A percentile compares a stretch with the other conserved stretches of the same genome.
phyloP scores from a whole-genome alignment of 164 flowering plant species.

The Vitis rotundifolia region DNA sequence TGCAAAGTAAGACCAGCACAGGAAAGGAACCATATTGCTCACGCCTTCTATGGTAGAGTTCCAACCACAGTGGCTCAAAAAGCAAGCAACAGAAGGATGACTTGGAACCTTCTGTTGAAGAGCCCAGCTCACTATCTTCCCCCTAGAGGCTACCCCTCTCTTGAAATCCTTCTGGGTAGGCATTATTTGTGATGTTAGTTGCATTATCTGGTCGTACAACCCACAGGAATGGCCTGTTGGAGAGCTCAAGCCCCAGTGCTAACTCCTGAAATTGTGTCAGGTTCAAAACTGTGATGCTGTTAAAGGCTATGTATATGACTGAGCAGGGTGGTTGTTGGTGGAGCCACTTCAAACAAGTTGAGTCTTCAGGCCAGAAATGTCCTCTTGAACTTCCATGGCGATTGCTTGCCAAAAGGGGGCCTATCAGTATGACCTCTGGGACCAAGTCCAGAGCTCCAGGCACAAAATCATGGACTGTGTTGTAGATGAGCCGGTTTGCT shows the following conservation, averaged over 20 bases:
- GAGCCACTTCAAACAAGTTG: conserved; percentile 48
- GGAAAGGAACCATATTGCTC: conserved; percentile 50
- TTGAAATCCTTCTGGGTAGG: conserved; percentile 36
- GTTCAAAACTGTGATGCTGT: conserved; percentile 36
- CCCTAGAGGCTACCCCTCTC: conserved; percentile 28
- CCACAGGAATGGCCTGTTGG: conserved; percentile 50
- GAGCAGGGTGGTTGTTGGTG: conserved; percentile 32
- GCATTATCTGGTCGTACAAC: conserved; percentile 50
- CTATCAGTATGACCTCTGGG: conserved; percentile 30
- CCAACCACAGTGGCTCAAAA: conserved; percentile 71
- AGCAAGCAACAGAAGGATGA: conserved; percentile 59
- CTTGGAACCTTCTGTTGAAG: no score
- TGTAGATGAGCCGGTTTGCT: conserved; percentile 29
- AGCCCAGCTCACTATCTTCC: conserved; percentile 38
- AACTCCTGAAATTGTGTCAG: conserved; percentile 42
- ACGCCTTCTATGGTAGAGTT: no score
- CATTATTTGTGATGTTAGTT: conserved; percentile 10
- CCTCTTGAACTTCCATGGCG: conserved; percentile 11
- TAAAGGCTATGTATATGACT: conserved; percentile 55
- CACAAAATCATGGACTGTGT: conserved; percentile 39
- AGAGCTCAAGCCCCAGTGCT: conserved; percentile 49
- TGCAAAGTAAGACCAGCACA: conserved; percentile 58
- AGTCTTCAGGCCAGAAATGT: conserved; percentile 39
- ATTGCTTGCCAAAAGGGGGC: conserved; percentile 28
- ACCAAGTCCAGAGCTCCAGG: conserved; percentile 16